A percentile compares a stretch with the other conserved stretches of the same genome.
phyloP scores from a whole-genome alignment of 805 yeast genomes.

The Monosporozyma aerobia region DNA sequence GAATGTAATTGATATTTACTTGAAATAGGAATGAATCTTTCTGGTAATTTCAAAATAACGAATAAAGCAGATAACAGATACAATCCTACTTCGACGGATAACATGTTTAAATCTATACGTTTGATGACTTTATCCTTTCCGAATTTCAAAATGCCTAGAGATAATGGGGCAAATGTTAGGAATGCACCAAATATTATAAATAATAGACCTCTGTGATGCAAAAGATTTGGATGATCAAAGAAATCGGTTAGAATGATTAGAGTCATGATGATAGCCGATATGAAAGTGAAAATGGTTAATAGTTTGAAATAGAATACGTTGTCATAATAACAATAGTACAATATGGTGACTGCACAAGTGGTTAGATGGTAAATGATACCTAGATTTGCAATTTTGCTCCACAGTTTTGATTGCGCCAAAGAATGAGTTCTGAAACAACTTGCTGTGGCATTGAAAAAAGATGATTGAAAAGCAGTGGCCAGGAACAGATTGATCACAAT shows the following conservation, averaged over 20 bases:
- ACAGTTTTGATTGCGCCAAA: conserved; percentile 36
- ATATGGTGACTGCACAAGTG: conserved; percentile 42
- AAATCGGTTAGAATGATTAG: conserved; percentile 49
- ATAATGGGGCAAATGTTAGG: conserved; percentile 60
- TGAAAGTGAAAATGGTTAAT: conserved; percentile 33
- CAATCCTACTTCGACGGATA: conserved; percentile 54
- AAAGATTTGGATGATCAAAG: conserved; percentile 51
- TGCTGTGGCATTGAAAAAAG: conserved; percentile 50
- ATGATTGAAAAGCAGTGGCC: conserved; percentile 44
- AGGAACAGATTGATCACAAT: conserved; percentile 43
- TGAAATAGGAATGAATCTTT: conserved; percentile 36
- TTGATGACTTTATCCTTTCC: conserved; percentile 40
- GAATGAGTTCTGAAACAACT: conserved; percentile 59
- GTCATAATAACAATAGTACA: conserved; percentile 35
- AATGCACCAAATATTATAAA: conserved; percentile 64
- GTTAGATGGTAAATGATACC: conserved; percentile 59
- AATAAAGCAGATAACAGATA: conserved; percentile 66
- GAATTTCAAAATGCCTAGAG: conserved; percentile 36
- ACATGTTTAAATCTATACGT: conserved; percentile 47
- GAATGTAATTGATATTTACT: conserved; percentile 40
- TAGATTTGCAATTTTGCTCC: conserved; percentile 59
- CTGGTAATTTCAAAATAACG: conserved; percentile 70
- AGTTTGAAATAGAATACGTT: conserved; percentile 22
- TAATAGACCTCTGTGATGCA: conserved; percentile 44
- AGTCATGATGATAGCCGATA: conserved; percentile 50